Evolutionary conservation across 305 asterid species (phyloP), one percentile per base, ranked within the genome.

Genomic region (Stenogyne calaminthoides): DNA sequence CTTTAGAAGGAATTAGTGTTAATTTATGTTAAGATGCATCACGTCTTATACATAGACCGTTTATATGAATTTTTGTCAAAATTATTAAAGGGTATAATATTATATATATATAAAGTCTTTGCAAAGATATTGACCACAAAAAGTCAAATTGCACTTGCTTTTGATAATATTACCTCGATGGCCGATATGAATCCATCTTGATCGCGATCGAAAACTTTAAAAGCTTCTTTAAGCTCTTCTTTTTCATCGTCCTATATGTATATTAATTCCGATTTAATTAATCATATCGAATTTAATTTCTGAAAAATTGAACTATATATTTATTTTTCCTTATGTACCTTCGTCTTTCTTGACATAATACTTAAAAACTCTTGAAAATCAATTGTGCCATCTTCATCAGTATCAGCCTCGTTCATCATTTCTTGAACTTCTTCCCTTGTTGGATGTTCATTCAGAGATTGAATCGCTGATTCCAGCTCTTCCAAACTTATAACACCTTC

Each of bases 181-280:
- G 91, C 87, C 1, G 96, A 91, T 65, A 91, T 91, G 84, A 86
- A 88, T 69, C 97, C 97, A 81, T 91, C 97, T 82, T 89, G 95
- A 76, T 91, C 96, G 10, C 90, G 73, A 55, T 91, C 95, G 66
- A 91, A 91, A 16, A 91, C 90, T 80, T 78, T 86, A 81, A 91
- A 91, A 51, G 96, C 95, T 76, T 89, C 96, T 76, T 83, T 84
- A 3, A 88, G 77, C 81, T 91, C 97, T 29, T 89, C 93, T 0
- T 81, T 46, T 15, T 78, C 88, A 68, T 85, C 88, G 3, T 46
- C 54, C 54, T 46, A n/a, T 40, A 9, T 15, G 88, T 92, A 94
- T 88, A 46, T 57, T 14, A 14, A 75, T 34, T 42, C 36, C 59
- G 42, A 40, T 49, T 49, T 59, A 29, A 11, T 57, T 27, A 58